Evolutionary conservation across 805 yeast species (phyloP), one percentile per base, ranked within the genome.

Genomic region (Saccharomyces paradoxus): DNA sequence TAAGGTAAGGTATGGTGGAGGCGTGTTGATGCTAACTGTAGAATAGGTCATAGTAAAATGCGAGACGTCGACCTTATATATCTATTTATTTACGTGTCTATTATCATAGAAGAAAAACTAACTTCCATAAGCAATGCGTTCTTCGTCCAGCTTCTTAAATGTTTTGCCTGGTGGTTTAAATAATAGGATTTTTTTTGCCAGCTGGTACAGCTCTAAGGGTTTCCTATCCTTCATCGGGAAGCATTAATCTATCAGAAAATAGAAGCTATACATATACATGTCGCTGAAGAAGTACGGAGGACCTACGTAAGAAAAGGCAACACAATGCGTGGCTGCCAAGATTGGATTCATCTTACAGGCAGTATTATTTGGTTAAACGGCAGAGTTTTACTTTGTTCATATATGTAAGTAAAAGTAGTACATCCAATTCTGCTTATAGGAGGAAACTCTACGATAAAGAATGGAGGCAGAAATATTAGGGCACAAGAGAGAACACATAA

Each of bases 1-100:
- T 24, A 65, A 52, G 3, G 62, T 57, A 41, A 65, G 52, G 48
- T 68, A 68, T 37, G 71, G 71, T 21, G 71, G 71, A 12, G 71
- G 67, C 2, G 66, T 62, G 48, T 65, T 66, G 27, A 66, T 61
- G 26, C 53, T 53, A 37, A 64, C 50, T 27, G 60, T 58, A 6
- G 54, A 51, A 41, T 53, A 44, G 7, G 60, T 31, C 67, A 61
- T 62, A 24, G 22, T 17, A 17, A 37, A 17, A 17, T 22, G 44
- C 12, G 44, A 17, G 10, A 7, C 7, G 10, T 17, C 24, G 30
- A 7, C 4, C 30, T 46, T 46, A 28, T 28, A 46, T 27, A 27
- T 46, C 17, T 26, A 46, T 17, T 10, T 27, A n/a, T 22, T 28
- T 8, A 1, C 2, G 1, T 21, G 29, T 22, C 9, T 8, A 37